Conservation (phyloP, 2,329 filamentous ascomycete genomes). For the Pleochaeta shiraiana region DNA sequence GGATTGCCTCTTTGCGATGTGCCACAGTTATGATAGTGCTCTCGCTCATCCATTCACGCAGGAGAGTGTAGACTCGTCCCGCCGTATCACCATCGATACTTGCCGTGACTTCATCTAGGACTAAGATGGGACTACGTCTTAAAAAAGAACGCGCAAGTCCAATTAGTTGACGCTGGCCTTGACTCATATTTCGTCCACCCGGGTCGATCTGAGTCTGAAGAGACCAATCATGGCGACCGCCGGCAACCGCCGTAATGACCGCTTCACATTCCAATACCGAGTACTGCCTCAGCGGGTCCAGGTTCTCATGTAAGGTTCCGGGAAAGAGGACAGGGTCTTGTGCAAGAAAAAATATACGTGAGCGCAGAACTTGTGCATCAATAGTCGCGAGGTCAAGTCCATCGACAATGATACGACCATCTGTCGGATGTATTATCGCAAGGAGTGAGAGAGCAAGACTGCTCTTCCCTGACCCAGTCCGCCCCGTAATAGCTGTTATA, state of each 20-base stretch:
- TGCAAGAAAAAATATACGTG: slow-evolving; percentile 41
- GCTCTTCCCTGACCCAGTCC: slow-evolving; percentile 67
- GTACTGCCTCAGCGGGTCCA: slow-evolving; percentile 37
- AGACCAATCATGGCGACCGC: slow-evolving; percentile 23
- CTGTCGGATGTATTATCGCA: slow-evolving; percentile 30
- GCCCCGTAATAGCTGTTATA: slow-evolving; percentile 57
- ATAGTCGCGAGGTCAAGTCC: slow-evolving; percentile 36
- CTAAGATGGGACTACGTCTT: slow-evolving; percentile 34
- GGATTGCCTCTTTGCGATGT: slow-evolving; percentile 39
- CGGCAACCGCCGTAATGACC: slow-evolving; percentile 31
- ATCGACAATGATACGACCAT: slow-evolving; percentile 36
- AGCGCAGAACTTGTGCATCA: slow-evolving; percentile 34
- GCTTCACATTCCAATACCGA: slow-evolving; percentile 29
- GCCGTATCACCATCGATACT: slow-evolving; percentile 41
- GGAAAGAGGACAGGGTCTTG: slow-evolving; percentile 46
- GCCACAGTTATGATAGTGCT: slow-evolving; percentile 44
- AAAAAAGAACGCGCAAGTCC: slow-evolving; percentile 40
- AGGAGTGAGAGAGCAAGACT: slow-evolving; percentile 44
- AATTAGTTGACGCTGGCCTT: slow-evolving; percentile 43
- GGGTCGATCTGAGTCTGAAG: slow-evolving; percentile 33
- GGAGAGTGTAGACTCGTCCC: slow-evolving; percentile 28
- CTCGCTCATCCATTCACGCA: slow-evolving; percentile 31
- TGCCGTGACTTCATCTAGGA: slow-evolving; percentile 45
- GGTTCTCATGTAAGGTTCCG: slow-evolving; percentile 36
- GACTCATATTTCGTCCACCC: slow-evolving; percentile 37